These are phyloP conservation scores for Pezicula radicicola DNA, from an alignment of 2,329 filamentous ascomycete species.

Conservation along the genomic window DNA sequence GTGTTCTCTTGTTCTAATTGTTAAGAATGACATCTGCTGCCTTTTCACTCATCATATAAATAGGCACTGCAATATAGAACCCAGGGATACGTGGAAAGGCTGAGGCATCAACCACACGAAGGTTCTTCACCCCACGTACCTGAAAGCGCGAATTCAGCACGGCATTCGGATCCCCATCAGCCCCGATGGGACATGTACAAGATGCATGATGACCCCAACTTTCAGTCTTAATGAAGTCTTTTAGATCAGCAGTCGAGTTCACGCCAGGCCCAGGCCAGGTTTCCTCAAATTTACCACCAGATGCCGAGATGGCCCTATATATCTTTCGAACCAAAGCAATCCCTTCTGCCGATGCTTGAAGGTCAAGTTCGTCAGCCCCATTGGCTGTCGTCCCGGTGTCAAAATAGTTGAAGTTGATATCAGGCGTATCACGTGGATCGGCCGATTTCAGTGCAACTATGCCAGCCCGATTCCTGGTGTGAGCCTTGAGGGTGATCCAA, in stretches of 20 bases:
- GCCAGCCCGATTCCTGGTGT: conserved; percentile 59
- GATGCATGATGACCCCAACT: conserved; percentile 56
- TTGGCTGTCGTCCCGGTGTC: conserved; percentile 17
- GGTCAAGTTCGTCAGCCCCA: conserved; percentile 4
- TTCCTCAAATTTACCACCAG: conserved; percentile 38
- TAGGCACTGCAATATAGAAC: conserved; percentile 46
- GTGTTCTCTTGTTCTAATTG: too few species aligned
- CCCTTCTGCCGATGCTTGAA: conserved; percentile 5
- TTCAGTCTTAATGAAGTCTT: conserved; percentile 43
- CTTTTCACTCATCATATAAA: conserved; percentile 58
- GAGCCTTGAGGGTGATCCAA: conserved; percentile 51
- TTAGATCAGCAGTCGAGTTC: conserved; percentile 38
- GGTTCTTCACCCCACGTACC: conserved; percentile 49
- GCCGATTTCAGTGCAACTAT: conserved; percentile 56
- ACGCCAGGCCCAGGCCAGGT: conserved; percentile 38
- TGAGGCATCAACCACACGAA: conserved; percentile 60
- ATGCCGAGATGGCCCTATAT: conserved; percentile 20
- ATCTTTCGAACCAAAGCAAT: conserved; percentile 2
- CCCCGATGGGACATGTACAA: conserved; percentile 52
- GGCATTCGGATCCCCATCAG: conserved; percentile 31
- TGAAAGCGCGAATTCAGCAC: conserved; percentile 53
- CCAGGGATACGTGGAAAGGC: conserved; percentile 51
- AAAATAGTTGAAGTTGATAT: conserved; percentile 61
- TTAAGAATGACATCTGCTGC: conserved; percentile 31
- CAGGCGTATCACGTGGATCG: conserved; percentile 60